Conservation (phyloP, 1,139 yeast genomes). For the Sugiyamaella neomexicana region DNA sequence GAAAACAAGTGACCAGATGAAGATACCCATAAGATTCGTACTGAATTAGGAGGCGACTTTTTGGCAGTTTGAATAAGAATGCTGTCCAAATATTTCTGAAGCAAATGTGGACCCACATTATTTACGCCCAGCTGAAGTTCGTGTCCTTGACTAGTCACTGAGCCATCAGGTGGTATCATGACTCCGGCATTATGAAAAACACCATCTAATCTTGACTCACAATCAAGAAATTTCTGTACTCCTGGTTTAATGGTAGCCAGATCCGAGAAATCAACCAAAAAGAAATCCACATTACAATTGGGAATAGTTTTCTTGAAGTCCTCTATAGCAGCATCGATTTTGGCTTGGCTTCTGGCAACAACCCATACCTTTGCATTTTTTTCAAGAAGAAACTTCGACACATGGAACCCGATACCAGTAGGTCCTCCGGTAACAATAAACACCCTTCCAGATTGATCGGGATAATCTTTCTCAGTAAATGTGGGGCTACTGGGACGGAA, state of each 20-base stretch:
- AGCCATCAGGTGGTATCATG: slow-evolving; percentile 47
- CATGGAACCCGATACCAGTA: slow-evolving; percentile 50
- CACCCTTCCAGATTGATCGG: slow-evolving; percentile 47
- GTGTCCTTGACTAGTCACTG: slow-evolving; percentile 48
- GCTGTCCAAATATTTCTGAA: slow-evolving; percentile 51
- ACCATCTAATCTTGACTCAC: slow-evolving; percentile 35
- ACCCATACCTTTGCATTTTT: slow-evolving; percentile 49
- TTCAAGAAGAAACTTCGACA: slow-evolving; percentile 43
- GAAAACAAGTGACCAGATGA: slow-evolving; percentile 44
- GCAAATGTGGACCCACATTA: slow-evolving; percentile 51
- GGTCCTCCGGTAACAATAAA: slow-evolving; percentile 52
- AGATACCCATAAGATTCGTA: slow-evolving; percentile 51
- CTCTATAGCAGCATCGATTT: slow-evolving; percentile 43
- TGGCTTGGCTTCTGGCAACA: slow-evolving; percentile 44
- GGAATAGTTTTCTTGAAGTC: slow-evolving; percentile 35
- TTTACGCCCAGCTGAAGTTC: slow-evolving; percentile 56
- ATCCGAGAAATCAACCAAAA: slow-evolving; percentile 48
- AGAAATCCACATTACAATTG: slow-evolving; percentile 28
- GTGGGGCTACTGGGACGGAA: slow-evolving; percentile 30
- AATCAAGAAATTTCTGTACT: slow-evolving; percentile 38
- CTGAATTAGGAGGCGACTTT: slow-evolving; percentile 25
- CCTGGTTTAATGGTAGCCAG: slow-evolving; percentile 48
- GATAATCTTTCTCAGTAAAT: slow-evolving; percentile 45
- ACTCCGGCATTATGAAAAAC: slow-evolving; percentile 47
- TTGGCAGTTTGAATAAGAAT: slow-evolving; percentile 43